Evolutionary conservation across 2,329 filamentous ascomycete species (phyloP), one percentile per base, ranked within the genome.

Genomic region (Pseudogymnoascus sp.): DNA sequence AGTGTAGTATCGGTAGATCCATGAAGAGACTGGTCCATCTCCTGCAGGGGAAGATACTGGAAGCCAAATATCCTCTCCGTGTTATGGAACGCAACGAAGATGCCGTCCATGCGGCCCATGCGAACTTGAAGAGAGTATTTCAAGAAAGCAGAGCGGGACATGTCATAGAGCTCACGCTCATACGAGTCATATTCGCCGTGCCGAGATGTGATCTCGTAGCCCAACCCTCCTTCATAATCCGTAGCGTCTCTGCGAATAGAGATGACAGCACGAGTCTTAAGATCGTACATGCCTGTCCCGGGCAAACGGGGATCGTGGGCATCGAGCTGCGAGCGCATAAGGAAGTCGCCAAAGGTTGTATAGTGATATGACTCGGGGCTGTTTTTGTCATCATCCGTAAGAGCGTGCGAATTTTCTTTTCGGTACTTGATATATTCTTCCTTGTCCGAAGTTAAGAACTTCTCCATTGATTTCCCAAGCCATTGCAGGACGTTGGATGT

Each of bases 91-190:
- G 95, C 95, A 21, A 97, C 90, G 72, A 97, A 99, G 60, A 97
- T 97, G 62, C 95, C 95, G 73, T 99, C 93, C 96, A 99, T 99
- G 60, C 93, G 87, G 16, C 96, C 95, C 85, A 99, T 96, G 51
- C 95, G 90, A 29, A 93, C 96, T 76, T 99, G 95, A 31, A 99
- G 80, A 8, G 93, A 96, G 75, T 99, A 99, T 73, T 99, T 99
- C 63, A 99, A 79, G 77, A 99, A 93, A 0, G 93, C 95, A 1
- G 93, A 85, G 62, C 96, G 85, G 65, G 96, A 93, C 92, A 99
- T 96, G 75, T 99, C 95, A 74, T 88, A 96, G 74, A 95, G 97
- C 72, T 99, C 96, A 64, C 93, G 86, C 77, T 99, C 95, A 73
- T 88, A 99, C 0, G 93, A 97, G 74, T 96, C 89, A 81, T 84